These are phyloP conservation scores for Phytopythium boreale DNA, from an alignment of 352 stramenopile species.

Conservation along the genomic window DNA sequence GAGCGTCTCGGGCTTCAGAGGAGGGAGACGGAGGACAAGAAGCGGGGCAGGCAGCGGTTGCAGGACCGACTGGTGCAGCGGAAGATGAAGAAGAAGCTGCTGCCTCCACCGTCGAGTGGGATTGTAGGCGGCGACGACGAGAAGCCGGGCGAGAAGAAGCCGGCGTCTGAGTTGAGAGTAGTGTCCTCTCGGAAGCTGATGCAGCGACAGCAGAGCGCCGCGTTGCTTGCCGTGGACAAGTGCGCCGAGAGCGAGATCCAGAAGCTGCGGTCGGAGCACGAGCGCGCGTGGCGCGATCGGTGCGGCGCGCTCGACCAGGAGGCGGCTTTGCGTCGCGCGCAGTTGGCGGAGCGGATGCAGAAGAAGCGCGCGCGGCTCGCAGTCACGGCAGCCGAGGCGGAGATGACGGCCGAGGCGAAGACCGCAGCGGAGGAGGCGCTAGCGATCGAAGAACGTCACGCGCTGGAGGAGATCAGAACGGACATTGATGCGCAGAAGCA, in stretches of 20 bases:
- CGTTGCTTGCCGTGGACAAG: constrained; percentile 6
- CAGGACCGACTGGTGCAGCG: constrained; percentile 25
- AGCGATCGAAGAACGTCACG: constrained; percentile 13
- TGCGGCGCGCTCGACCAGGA: constrained; percentile 24
- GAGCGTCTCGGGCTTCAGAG: constrained; percentile 1
- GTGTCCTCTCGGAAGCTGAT: background rate
- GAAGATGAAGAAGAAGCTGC: constrained; percentile 18
- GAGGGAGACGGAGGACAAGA: constrained; percentile 5
- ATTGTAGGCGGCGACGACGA: background rate
- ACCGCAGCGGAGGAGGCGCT: background rate
- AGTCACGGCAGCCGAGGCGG: background rate
- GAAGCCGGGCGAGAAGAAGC: background rate
- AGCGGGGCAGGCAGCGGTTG: constrained; percentile 11
- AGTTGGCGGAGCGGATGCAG: constrained; percentile 25
- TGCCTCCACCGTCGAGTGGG: background rate
- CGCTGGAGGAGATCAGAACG: constrained; percentile 21
- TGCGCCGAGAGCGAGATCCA: constrained; percentile 23
- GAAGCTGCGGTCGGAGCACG: constrained; percentile 26
- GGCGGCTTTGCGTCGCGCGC: constrained; percentile 21
- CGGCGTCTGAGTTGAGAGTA: background rate
- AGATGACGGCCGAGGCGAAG: background rate
- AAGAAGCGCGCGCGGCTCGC: constrained; percentile 18
- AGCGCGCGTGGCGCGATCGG: constrained; percentile 18
- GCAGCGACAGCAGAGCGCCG: constrained; percentile 1
- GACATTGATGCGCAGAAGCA: constrained; percentile 17